Evolutionary conservation across 768 basidiomycete species (phyloP).

Genomic region (Chalciporus piperatus): DNA sequence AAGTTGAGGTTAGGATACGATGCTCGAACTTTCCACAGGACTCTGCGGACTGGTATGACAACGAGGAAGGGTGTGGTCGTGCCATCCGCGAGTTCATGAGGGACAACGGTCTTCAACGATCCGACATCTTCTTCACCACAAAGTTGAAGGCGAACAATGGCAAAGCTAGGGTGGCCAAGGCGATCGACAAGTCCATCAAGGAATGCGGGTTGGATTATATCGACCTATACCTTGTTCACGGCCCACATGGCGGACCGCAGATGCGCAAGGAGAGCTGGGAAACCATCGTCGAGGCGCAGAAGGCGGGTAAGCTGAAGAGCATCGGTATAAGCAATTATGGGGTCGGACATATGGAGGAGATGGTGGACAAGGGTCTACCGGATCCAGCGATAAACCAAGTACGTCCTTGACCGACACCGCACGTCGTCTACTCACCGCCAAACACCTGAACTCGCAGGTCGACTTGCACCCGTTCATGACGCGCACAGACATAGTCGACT

Average conservation of each 20-base stretch:
- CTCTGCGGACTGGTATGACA: constrained; percentile 26
- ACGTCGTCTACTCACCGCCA: constrained; percentile 3
- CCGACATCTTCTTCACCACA: constrained; percentile 66
- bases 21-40: not conserved
- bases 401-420: constrained; percentile 7
- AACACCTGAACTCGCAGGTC: constrained; percentile 31
- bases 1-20: not conserved
- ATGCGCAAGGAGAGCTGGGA: constrained; percentile 7
- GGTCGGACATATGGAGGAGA: constrained; percentile 51
- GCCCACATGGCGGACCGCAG: constrained; percentile 3
- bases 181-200: constrained; percentile 52
- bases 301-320: not conserved
- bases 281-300: constrained; percentile 1
- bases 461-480: constrained; percentile 72
- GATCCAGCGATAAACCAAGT: constrained; percentile 65
- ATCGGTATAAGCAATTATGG: constrained; percentile 7
- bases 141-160: constrained; percentile 57
- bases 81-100: constrained; percentile 58
- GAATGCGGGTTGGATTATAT: constrained; percentile 29
- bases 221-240: constrained; percentile 3
- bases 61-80: constrained; percentile 61
- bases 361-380: constrained; percentile 42
- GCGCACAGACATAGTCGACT: constrained; percentile 55
- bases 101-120: constrained; percentile 36
- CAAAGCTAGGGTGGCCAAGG: constrained; percentile 45